Percentiles rank a stretch among this genome's conserved stretches.
Conservation (phyloP, 2,329 filamentous ascomycete genomes). For the Aureobasidium namibiae region DNA sequence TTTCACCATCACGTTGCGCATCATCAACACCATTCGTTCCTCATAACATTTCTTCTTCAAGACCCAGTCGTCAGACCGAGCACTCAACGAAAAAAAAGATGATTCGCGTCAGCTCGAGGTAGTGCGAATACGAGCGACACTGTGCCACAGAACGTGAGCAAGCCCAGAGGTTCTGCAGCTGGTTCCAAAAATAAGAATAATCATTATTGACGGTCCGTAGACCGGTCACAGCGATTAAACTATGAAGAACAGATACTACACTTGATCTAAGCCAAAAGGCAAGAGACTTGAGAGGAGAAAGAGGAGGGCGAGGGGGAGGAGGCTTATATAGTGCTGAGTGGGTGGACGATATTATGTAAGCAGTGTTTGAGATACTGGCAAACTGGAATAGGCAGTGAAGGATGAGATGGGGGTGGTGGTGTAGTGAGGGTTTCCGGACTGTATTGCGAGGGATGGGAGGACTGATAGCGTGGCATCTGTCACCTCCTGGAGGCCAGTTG, state of each 20-base stretch:
- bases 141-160: slow-evolving; percentile 56
- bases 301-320: neutral
- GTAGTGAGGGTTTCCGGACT: too few relatives aligned
- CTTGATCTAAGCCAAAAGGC: slow-evolving; percentile 11
- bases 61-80: slow-evolving; percentile 12
- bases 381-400: too few relatives aligned
- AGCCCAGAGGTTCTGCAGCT: slow-evolving; percentile 57
- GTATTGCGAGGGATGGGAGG: too few relatives aligned
- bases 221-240: slow-evolving; percentile 89
- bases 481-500: too few relatives aligned
- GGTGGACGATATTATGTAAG: too few relatives aligned
- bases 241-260: slow-evolving; percentile 61
- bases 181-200: slow-evolving; percentile 72
- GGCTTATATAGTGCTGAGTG: too few relatives aligned
- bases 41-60: slow-evolving; percentile 20
- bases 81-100: slow-evolving; percentile 22
- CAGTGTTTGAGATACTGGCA: too few relatives aligned
- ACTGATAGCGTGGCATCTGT: too few relatives aligned
- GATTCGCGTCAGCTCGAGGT: slow-evolving; percentile 61
- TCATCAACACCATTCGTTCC: too few relatives aligned
- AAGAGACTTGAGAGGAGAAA: neutral
- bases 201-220: slow-evolving; percentile 60
- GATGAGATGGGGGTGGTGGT: too few relatives aligned
- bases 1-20: too few relatives aligned
- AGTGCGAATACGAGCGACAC: slow-evolving; percentile 74